These are phyloP conservation scores for Penicillium frequentans DNA, from an alignment of 2,329 filamentous ascomycete genomes.

Conservation along the genomic window DNA sequence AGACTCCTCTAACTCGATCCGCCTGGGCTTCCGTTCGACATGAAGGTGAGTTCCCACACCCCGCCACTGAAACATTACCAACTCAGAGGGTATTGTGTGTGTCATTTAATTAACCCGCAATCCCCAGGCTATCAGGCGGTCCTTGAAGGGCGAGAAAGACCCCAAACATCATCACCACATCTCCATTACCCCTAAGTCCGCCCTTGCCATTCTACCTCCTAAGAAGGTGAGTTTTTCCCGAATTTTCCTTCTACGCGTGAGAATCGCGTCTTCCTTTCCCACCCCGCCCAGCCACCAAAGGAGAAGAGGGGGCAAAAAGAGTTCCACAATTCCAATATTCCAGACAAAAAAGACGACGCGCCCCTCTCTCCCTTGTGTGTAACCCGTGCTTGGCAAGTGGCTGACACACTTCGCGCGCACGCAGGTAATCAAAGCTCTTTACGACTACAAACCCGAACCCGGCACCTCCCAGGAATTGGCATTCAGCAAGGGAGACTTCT, in stretches of 20 bases:
- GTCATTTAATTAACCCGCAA: slow-evolving; percentile 14
- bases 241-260: background rate
- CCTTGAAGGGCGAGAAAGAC: slow-evolving; percentile 85
- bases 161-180: slow-evolving; percentile 62
- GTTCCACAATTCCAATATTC: background rate
- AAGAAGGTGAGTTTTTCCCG: slow-evolving; percentile 69
- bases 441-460: slow-evolving; percentile 80
- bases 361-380: background rate
- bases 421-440: slow-evolving; percentile 94
- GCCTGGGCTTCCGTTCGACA: slow-evolving; percentile 8
- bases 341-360: background rate
- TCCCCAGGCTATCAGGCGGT: slow-evolving; percentile 73
- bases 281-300: background rate
- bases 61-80: background rate
- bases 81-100: slow-evolving; percentile 2
- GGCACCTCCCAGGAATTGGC: slow-evolving; percentile 71
- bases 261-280: background rate
- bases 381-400: slow-evolving; percentile 8
- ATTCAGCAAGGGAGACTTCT: slow-evolving; percentile 94
- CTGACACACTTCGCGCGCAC: slow-evolving; percentile 17
- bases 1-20: background rate
- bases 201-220: slow-evolving; percentile 83
- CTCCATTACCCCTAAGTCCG: slow-evolving; percentile 79
- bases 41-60: slow-evolving; percentile 22
- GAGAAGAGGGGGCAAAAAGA: background rate